phyloP scores from a whole-genome alignment of 352 stramenopile genomes.

The Pythium folliculosum region DNA sequence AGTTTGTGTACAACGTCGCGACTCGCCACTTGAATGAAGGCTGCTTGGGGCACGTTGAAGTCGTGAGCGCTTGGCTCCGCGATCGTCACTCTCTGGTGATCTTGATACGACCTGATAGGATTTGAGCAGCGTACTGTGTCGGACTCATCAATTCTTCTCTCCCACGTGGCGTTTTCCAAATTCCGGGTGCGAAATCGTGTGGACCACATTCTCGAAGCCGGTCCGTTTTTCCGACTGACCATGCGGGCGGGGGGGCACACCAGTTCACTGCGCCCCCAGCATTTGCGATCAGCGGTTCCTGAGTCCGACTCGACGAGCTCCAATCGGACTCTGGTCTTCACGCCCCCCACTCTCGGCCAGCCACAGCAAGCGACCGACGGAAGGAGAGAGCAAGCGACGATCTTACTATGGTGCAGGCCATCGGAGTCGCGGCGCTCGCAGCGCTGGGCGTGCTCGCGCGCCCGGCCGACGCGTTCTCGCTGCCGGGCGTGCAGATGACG shows the following conservation, averaged over 20 bases:
- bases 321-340: not conserved
- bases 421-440: conserved; percentile 30
- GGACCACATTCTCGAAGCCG: conserved; percentile 14
- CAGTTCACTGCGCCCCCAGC: not conserved
- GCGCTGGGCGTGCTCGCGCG: conserved; percentile 22
- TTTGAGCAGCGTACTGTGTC: not conserved
- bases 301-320: conserved; percentile 2
- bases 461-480: conserved; percentile 51
- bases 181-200: conserved; percentile 11
- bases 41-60: no score
- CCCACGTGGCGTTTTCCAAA: conserved; percentile 12
- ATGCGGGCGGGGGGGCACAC: not conserved
- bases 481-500: conserved; percentile 88
- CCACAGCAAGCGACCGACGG: not conserved
- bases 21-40: no score
- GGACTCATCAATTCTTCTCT: conserved; percentile 8
- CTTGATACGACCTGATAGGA: not conserved
- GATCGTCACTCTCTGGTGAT: no score
- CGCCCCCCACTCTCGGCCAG: not conserved
- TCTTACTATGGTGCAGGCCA: conserved; percentile 23
- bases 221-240: conserved; percentile 4
- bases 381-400: not conserved
- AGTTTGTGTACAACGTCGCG: no score
- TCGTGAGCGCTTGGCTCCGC: no score
- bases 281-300: conserved; percentile 7